Evolutionary conservation across 1,284 basidiomycete species (phyloP), one percentile per base, ranked within the genome.

Genomic region (Tetrapyrgos nigripes): DNA sequence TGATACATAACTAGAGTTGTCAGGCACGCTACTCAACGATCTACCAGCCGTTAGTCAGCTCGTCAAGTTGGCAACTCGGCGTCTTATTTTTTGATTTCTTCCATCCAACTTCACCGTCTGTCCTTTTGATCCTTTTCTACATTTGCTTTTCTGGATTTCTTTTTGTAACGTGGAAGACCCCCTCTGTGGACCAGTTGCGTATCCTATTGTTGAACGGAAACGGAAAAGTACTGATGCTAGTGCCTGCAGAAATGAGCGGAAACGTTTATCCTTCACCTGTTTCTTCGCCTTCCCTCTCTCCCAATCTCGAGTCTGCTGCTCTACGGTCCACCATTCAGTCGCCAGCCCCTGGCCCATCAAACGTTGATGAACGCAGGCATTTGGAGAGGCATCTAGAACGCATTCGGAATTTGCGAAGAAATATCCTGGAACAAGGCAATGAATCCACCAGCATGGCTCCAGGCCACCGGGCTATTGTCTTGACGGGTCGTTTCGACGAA

Each of bases 381-480:
- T n/a, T n/a, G n/a, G n/a, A n/a, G n/a, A n/a, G n/a, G n/a, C n/a
- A n/a, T 17, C 55, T 85, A 50, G 77, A 83, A 58, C 76, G 76
- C 26, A 83, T 75, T 63, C 72, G 85, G 46, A 67, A 79, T 50
- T 73, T 81, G 55, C 67, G 77, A 19, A 71, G 75, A n/a, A 76
- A 76, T 28, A 66, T 70, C 6, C 53, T 74, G 19, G 66, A 55
- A 29, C 31, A 43, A 21, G 40, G 17, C 17, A 11, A 40, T 4
- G 37, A 8, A 14, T 35, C 23, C 21, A 29, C 33, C 37, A 57
- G 37, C 46, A 62, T 77, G 45, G 68, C 69, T 31, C 77, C 76
- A 14, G 68, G 64, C 33, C 74, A 79, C 55, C 71, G 73, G 49
- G 74, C 75, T 27, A 73, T 79, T 27, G 40, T 75, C 4, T 69